Evolutionary conservation across 257 asterid genomes (phyloP), one percentile per base, ranked within the genome.

Genomic region (Leonotis leonurus): DNA sequence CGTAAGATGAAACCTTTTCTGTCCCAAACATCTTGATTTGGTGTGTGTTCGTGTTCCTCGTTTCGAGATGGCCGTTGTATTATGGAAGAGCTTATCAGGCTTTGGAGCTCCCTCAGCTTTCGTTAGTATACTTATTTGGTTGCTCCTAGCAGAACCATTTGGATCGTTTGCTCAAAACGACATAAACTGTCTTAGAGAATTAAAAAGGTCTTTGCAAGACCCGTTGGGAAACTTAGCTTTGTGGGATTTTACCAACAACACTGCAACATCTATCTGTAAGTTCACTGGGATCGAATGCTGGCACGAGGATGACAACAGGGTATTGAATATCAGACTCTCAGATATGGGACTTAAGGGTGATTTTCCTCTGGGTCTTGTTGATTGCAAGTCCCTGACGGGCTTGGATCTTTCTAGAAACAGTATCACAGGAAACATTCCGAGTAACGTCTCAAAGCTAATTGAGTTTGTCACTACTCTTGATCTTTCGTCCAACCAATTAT

Each of bases 241-340:
- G 25, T 89, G 97, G 97, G 71, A 71, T 25, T 89, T 89, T 29
- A 17, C 60, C 22, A 84, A 86, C 59, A 35, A 4, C 35, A 75
- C 82, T 0, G 77, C 70, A 60, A 89, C 87, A 33, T 78, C 63
- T 58, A 82, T 89, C 54, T 86, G 97, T 66, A 73, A 25, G 41
- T 86, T 86, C 57, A 8, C 68, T 29, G 95, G 95, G 60, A 57
- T 89, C 24, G 86, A 83, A 0, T 87, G 97, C 74, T 87, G 95
- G 97, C 94, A 90, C 44, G 78, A 77, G 0, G 76, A 80, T 12
- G 92, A 87, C 69, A 87, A 66, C 73, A 75, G 32, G 74, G 85
- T 89, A 35, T 33, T 89, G 60, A 87, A 83, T 68, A 75, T 89
- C 67, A 75, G 46, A 3, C 76, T 89, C 41, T 26, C 74, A 0